Evolutionary conservation across 2,329 filamentous ascomycete species (phyloP), one percentile per base, ranked within the genome.

Genomic region (Capronia coronata): DNA sequence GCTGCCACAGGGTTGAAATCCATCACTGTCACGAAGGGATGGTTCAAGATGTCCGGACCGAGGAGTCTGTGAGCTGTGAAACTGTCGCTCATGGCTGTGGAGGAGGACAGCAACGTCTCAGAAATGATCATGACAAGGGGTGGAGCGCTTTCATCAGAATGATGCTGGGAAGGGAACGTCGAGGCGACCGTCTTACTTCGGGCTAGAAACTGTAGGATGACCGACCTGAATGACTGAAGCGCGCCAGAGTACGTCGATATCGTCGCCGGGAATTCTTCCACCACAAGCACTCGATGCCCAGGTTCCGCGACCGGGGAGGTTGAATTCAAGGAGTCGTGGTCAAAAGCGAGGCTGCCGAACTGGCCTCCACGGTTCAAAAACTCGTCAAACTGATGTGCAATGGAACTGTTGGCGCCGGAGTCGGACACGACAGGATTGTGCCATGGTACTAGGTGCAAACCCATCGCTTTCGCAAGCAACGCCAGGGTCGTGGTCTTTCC

Each of bases 1-100:
- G 88, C 83, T 0, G 93, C 93, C 53, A 98, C 84, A 10, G 86
- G 79, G 62, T 98, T 98, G 70, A 97, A 98, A 57, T 95, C 90
- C 56, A 98, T 87, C 3, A 86, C 74, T 7, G 79, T 81, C 1
- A 88, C 82, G 11, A 83, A 83, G 0, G 87, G 83, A 66, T 97
- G 89, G 35, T 84, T 82, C 11, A 88, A 75, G 37, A 98, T 86
- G 56, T 93, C 86, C 0, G 89, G 84, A 0, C 94, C 93, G 2
- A 98, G 78, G 14, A 98, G 71, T 19, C 90, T 82, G 69, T 97
- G 87, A 0, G 88, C 88, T 1, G 93, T 98, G 62, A 97, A 89
- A 66, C 87, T 96, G 63, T 97, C 90, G 10, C 87, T 82, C 8
- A 86, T 82, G 1, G 89, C 84, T 2, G 87, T 90, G 6, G 83